A percentile compares a stretch with the other conserved stretches of the same genome.
Evolutionary conservation across 805 yeast genomes (phyloP).

Genomic region (Sugiyamaella qingdaonensis): DNA sequence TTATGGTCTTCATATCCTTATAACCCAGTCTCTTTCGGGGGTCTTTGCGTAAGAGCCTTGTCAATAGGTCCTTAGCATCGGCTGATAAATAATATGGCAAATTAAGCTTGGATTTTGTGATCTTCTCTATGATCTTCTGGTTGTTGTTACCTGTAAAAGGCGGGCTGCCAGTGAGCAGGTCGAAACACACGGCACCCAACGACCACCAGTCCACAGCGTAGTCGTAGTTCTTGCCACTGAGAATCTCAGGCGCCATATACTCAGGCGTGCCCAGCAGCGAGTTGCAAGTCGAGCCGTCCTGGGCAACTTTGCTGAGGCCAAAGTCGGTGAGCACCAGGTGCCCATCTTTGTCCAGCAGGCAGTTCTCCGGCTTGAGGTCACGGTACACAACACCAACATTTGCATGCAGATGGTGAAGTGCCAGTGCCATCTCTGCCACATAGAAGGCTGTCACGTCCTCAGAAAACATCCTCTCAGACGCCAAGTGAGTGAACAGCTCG

Average conservation of each 20-base stretch:
- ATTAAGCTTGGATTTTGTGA: conserved; percentile 56
- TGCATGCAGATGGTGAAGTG: conserved; percentile 65
- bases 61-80: conserved; percentile 74
- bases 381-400: conserved; percentile 78
- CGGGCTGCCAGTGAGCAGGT: conserved; percentile 79
- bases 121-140: conserved; percentile 70
- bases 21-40: conserved; percentile 64
- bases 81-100: conserved; percentile 72
- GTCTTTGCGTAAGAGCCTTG: conserved; percentile 62
- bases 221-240: conserved; percentile 72
- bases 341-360: conserved; percentile 70
- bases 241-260: conserved; percentile 87
- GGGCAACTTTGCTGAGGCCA: conserved; percentile 56
- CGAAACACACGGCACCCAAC: conserved; percentile 74
- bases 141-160: conserved; percentile 85
- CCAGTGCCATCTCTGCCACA: conserved; percentile 75
- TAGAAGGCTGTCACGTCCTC: conserved; percentile 73
- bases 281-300: conserved; percentile 42
- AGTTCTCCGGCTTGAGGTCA: conserved; percentile 87
- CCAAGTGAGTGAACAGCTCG: conserved; percentile 66
- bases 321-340: conserved; percentile 82
- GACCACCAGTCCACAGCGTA: conserved; percentile 91
- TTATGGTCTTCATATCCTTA: conserved; percentile 48
- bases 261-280: conserved; percentile 75
- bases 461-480: conserved; percentile 42